Conservation (phyloP, 768 basidiomycete species). For the Hemileccinum impolitum region DNA sequence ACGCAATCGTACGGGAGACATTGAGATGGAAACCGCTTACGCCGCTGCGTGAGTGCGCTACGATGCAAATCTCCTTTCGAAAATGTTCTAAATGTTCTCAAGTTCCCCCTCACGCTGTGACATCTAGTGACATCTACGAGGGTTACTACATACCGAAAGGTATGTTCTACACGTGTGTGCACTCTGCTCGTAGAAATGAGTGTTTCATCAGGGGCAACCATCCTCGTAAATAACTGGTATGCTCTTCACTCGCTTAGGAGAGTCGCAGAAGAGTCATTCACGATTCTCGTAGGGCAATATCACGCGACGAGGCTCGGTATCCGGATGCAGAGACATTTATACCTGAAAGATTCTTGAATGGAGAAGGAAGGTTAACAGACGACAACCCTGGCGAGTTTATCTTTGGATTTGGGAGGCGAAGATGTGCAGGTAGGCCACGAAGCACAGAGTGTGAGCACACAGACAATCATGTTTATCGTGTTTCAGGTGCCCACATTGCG, state of each 20-base stretch:
- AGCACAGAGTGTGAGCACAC: no score
- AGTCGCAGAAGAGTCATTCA: no score
- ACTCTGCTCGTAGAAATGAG: not conserved
- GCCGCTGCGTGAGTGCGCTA: not conserved
- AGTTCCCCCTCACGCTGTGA: conserved; percentile 19
- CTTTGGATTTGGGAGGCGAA: conserved; percentile 10
- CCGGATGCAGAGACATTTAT: conserved; percentile 9
- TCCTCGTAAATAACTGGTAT: conserved; percentile 8
- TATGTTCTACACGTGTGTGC: not conserved
- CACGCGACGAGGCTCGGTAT: conserved; percentile 11
- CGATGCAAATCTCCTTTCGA: not conserved
- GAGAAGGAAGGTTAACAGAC: conserved; percentile 4
- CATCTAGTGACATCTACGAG: conserved; percentile 37
- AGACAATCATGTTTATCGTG: no score
- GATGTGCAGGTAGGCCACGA: conserved; percentile 1
- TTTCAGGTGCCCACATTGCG: conserved; percentile 6
- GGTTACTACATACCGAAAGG: conserved; percentile 52
- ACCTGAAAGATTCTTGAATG: conserved; percentile 14
- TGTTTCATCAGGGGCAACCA: conserved; percentile 1
- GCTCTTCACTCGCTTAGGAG: not conserved
- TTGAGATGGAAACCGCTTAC: not conserved
- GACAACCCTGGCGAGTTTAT: conserved; percentile 6
- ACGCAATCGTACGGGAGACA: conserved; percentile 4
- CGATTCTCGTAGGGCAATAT: conserved; percentile 4
- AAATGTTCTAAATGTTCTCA: not conserved